Conservation (phyloP, 768 basidiomycete species). For the Suillus fuscotomentosus region DNA sequence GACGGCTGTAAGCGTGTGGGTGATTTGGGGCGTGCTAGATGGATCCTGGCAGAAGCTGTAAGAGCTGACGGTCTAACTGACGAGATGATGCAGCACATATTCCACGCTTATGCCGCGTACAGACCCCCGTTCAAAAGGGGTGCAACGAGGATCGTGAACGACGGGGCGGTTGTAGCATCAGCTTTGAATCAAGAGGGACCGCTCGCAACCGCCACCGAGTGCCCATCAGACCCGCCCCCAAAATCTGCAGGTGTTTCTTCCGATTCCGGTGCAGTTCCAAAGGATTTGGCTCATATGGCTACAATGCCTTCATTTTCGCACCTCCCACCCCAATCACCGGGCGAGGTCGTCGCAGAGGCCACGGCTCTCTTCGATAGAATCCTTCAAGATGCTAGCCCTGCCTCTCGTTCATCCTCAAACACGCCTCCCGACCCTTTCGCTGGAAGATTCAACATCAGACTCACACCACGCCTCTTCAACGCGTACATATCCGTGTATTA, state of each 20-base stretch:
- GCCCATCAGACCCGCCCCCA: slow-evolving; percentile 4
- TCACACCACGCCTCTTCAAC: slow-evolving; percentile 67
- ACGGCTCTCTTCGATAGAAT: slow-evolving; percentile 64
- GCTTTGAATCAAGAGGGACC: background rate
- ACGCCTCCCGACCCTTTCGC: slow-evolving; percentile 11
- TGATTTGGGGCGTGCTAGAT: slow-evolving; percentile 78
- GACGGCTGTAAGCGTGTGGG: slow-evolving; percentile 88
- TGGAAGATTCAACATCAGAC: slow-evolving; percentile 55
- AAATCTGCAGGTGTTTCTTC: background rate
- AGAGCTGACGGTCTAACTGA: slow-evolving; percentile 45
- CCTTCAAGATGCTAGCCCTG: slow-evolving; percentile 37
- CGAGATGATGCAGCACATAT: slow-evolving; percentile 76
- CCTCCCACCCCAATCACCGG: slow-evolving; percentile 67
- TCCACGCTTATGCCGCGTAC: slow-evolving; percentile 86
- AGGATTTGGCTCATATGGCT: slow-evolving; percentile 4
- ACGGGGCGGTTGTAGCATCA: slow-evolving; percentile 5
- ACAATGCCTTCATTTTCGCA: slow-evolving; percentile 35
- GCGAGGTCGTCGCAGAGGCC: slow-evolving; percentile 73
- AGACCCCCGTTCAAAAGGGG: slow-evolving; percentile 62
- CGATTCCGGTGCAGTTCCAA: background rate
- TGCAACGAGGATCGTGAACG: slow-evolving; percentile 42
- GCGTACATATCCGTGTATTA: slow-evolving; percentile 82
- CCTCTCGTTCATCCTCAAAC: background rate
- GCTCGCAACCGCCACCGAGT: slow-evolving; percentile 6
- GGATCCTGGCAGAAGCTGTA: slow-evolving; percentile 85